These are phyloP conservation scores for Nothopassalora personata DNA, from an alignment of 2,329 filamentous ascomycete genomes.

Conservation along the genomic window DNA sequence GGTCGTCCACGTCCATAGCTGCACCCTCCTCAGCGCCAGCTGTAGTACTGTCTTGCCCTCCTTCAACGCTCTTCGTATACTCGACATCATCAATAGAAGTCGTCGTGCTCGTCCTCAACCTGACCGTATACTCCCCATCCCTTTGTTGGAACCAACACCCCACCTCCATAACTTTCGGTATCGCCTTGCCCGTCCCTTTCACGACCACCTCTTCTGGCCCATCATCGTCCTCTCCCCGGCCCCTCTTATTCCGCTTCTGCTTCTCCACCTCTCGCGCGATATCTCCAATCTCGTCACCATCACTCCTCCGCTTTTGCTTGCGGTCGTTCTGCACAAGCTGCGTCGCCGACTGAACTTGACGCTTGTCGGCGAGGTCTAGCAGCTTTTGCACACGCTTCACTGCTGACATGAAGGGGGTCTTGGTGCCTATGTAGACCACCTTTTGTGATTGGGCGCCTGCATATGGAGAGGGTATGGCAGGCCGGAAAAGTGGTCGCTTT, in stretches of 20 bases:
- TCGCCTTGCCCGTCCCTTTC: slow-evolving; percentile 62
- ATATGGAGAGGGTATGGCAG: slow-evolving; percentile 51
- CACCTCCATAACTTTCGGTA: slow-evolving; percentile 57
- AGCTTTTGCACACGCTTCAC: slow-evolving; percentile 61
- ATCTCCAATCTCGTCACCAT: slow-evolving; percentile 20
- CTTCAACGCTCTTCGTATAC: slow-evolving; percentile 13
- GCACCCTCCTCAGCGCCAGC: slow-evolving; percentile 6
- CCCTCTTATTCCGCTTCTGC: slow-evolving; percentile 22
- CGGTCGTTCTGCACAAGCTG: slow-evolving; percentile 28
- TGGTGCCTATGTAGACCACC: slow-evolving; percentile 60
- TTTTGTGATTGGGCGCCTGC: slow-evolving; percentile 46
- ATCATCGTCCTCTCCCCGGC: slow-evolving; percentile 28
- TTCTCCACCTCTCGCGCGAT: slow-evolving; percentile 34
- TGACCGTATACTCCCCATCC: slow-evolving; percentile 51
- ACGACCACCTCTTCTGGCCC: slow-evolving; percentile 49
- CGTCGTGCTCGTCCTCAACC: slow-evolving; percentile 57
- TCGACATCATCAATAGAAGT: slow-evolving; percentile 64
- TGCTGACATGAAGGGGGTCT: slow-evolving; percentile 62
- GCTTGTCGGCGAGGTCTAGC: slow-evolving; percentile 53
- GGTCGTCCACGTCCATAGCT: slow-evolving; percentile 6
- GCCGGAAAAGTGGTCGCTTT: slow-evolving; percentile 55
- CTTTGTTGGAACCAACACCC: slow-evolving; percentile 62
- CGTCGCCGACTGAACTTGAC: slow-evolving; percentile 40
- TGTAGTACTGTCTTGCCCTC: slow-evolving; percentile 20
- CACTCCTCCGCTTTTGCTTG: slow-evolving; percentile 13